Evolutionary conservation across 2,329 filamentous ascomycete species (phyloP), one percentile per base, ranked within the genome.

Genomic region (Talaromyces marneffei): DNA sequence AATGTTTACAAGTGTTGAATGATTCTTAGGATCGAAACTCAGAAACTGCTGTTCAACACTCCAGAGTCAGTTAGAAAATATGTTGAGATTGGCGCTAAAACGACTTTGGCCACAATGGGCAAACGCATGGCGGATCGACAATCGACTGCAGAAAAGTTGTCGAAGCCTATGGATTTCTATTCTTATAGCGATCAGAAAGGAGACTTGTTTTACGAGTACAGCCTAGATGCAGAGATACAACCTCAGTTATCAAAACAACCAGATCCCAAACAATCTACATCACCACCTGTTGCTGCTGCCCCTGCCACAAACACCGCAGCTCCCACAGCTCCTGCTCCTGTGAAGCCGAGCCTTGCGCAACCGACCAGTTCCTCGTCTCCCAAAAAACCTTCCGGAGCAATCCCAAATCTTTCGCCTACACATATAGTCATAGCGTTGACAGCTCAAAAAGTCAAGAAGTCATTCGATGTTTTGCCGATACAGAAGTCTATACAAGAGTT

Each of bases 121-220:
- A 54, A 54, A 18, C 52, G 52, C 9, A 54, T 54, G 52, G 52
- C 52, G 39, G 52, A 54, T 23, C 52, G 52, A 40, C 31, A 39
- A 20, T 33, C 52, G 23, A 23, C 20, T 14, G 33, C 52, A 25
- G 52, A 54, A 20, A 39, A 39, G n/a, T 9, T 39, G 10, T 54
- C 93, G 97, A 77, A 97, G 97, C 74, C 86, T 97, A 61, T 97
- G 93, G 83, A 54, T 14, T 25, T 54, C 18, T 27, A 39, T 40
- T 97, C 97, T 82, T 97, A 96, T 83, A 99, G 97, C 78, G 94
- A 99, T 73, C 89, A 91, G 59, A 97, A 97, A 5, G 18, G 18
- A 77, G 94, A 97, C 77, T 97, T 99, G 66, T 99, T 97, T 82
- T 99, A 99, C 78, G 93, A 97, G 74, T 92, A 95, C 44, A n/a